These are phyloP conservation scores for Lactarius hatsudake DNA, from an alignment of 768 basidiomycete genomes.

Conservation along the genomic window DNA sequence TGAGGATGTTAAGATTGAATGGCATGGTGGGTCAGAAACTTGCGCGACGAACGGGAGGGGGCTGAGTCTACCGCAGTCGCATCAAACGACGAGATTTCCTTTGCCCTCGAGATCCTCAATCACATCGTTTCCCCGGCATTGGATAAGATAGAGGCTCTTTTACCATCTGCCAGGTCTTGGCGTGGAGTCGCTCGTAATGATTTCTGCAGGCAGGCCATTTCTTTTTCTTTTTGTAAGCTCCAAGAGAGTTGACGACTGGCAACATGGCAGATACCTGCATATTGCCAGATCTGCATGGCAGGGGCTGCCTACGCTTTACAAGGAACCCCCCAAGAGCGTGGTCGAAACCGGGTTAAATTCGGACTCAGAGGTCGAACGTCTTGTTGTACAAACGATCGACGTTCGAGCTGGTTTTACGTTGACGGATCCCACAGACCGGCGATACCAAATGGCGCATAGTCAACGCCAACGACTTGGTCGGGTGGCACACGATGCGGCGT, in stretches of 20 bases:
- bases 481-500: constrained; percentile 65
- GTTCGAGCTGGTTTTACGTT: constrained; percentile 75
- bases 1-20: constrained; percentile 78
- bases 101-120: constrained; percentile 76
- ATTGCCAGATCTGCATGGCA: constrained; percentile 73
- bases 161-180: constrained; percentile 56
- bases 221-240: constrained; percentile 1
- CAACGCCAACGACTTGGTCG: constrained; percentile 66
- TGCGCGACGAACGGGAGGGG: constrained; percentile 4
- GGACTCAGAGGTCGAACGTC: constrained; percentile 63
- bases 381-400: constrained; percentile 62
- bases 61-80: constrained; percentile 45
- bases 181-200: constrained; percentile 69
- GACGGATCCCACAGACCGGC: constrained; percentile 66
- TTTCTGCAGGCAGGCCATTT: constrained; percentile 68
- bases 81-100: constrained; percentile 66
- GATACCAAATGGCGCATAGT: constrained; percentile 60
- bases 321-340: constrained; percentile 55
- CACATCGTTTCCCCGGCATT: constrained; percentile 64
- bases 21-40: constrained; percentile 63
- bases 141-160: constrained; percentile 60
- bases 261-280: constrained; percentile 53
- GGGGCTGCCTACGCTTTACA: constrained; percentile 69
- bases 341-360: constrained; percentile 56
- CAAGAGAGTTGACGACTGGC: constrained; percentile 10